Conservation (phyloP, 208 protist genomes). For the Leishmania guyanensis region DNA sequence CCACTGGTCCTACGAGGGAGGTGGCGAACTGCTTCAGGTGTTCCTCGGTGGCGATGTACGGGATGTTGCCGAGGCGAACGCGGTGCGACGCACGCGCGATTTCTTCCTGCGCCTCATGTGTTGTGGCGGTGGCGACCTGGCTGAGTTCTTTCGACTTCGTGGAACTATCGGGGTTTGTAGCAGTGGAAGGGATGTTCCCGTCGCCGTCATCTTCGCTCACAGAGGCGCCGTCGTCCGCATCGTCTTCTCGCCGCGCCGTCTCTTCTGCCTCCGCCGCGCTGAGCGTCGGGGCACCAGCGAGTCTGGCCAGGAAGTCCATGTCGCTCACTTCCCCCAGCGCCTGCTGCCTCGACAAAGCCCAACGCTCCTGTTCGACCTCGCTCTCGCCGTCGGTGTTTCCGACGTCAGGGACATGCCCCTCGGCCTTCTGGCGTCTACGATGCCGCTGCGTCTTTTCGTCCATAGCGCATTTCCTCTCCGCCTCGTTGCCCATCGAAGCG, state of each 20-base stretch:
- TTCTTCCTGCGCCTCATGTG: conserved; percentile 33
- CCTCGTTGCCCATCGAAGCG: neutral
- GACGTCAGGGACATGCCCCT: neutral
- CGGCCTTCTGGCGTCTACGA: neutral
- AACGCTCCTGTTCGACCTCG: conserved; percentile 16
- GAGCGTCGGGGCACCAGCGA: conserved; percentile 15
- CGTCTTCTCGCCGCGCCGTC: conserved; percentile 6
- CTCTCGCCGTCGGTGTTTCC: neutral
- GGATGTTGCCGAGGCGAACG: conserved; percentile 96
- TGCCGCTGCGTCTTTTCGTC: neutral
- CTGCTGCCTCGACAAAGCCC: conserved; percentile 63
- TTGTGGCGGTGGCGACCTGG: neutral
- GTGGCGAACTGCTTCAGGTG: conserved; percentile 90
- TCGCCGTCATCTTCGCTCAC: conserved; percentile 5
- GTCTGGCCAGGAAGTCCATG: conserved; percentile 74
- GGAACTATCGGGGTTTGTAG: neutral
- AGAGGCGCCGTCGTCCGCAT: neutral
- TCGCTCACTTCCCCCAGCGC: conserved; percentile 73
- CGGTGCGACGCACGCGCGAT: conserved; percentile 79
- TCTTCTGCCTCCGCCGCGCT: neutral
- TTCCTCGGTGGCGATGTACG: conserved; percentile 94
- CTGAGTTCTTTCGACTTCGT: conserved; percentile 7
- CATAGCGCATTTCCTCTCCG: neutral
- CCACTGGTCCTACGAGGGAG: conserved; percentile 91
- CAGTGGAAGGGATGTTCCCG: neutral